A percentile compares a stretch with the other conserved stretches of the same genome.
Conservation (phyloP, 2,329 filamentous ascomycete genomes). For the Myotisia sp. region DNA sequence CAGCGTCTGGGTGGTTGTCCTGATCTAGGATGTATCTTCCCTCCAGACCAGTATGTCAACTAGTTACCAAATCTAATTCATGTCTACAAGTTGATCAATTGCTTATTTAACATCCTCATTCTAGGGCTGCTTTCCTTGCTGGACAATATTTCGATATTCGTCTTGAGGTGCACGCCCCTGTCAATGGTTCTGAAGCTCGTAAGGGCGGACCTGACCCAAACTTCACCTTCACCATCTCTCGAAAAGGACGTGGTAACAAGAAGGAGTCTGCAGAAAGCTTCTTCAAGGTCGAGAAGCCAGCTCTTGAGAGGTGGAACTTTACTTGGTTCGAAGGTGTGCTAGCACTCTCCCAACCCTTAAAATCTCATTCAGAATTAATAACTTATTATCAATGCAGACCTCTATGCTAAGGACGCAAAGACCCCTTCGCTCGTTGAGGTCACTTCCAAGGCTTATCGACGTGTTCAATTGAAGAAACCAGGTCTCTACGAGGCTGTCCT, state of each 20-base stretch:
- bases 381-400: conserved; percentile 33
- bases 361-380: background rate
- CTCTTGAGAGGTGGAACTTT: conserved; percentile 69
- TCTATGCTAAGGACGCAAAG: conserved; percentile 59
- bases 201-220: conserved; percentile 55
- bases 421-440: conserved; percentile 64
- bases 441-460: conserved; percentile 62
- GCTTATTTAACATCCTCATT: background rate
- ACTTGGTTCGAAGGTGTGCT: conserved; percentile 58
- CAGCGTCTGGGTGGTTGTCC: conserved; percentile 43
- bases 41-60: conserved; percentile 40
- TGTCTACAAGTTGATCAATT: conserved; percentile 1
- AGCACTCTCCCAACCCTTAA: background rate
- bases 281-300: conserved; percentile 56
- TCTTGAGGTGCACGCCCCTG: conserved; percentile 65
- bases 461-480: conserved; percentile 61
- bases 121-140: conserved; percentile 61
- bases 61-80: background rate
- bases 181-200: conserved; percentile 69
- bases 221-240: conserved; percentile 58
- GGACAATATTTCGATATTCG: conserved; percentile 76
- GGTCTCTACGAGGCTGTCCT: conserved; percentile 66
- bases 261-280: conserved; percentile 46
- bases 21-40: conserved; percentile 42
- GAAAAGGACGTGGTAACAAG: conserved; percentile 36